phyloP scores from a whole-genome alignment of 2,329 filamentous ascomycete genomes.

The Botryotinia globosa region DNA sequence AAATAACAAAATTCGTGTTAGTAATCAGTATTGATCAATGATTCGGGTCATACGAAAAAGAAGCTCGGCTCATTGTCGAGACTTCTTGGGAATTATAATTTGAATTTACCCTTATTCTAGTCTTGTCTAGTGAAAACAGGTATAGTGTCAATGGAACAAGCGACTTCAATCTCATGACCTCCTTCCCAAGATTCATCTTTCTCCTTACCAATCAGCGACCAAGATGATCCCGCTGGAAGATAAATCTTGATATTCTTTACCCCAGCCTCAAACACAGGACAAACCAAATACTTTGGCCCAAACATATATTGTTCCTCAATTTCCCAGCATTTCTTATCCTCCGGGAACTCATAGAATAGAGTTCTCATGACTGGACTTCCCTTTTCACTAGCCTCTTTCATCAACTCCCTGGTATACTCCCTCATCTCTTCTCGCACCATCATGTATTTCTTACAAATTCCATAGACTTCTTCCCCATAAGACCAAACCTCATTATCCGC shows the following conservation, averaged over 20 bases:
- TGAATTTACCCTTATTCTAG: background rate
- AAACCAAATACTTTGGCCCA: slow-evolving; percentile 56
- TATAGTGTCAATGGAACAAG: slow-evolving; percentile 47
- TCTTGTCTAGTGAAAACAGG: slow-evolving; percentile 43
- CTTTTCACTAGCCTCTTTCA: slow-evolving; percentile 57
- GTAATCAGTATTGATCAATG: background rate
- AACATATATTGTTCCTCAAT: slow-evolving; percentile 63
- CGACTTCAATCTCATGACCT: slow-evolving; percentile 42
- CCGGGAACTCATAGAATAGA: slow-evolving; percentile 62
- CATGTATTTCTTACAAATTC: slow-evolving; percentile 59
- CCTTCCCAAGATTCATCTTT: slow-evolving; percentile 37
- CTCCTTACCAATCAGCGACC: background rate
- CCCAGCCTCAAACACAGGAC: slow-evolving; percentile 53
- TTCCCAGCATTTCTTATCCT: slow-evolving; percentile 53
- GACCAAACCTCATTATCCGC: slow-evolving; percentile 64
- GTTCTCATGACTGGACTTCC: slow-evolving; percentile 61
- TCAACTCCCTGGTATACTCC: slow-evolving; percentile 55
- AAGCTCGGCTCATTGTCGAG: background rate
- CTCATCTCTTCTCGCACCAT: slow-evolving; percentile 55
- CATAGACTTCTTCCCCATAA: slow-evolving; percentile 59
- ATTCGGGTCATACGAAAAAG: background rate
- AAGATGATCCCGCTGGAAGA: slow-evolving; percentile 45
- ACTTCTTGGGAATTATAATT: background rate
- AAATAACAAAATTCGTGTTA: background rate
- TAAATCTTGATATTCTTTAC: slow-evolving; percentile 49